Conservation (phyloP, 2,329 filamentous ascomycete species). For the Zasmidium angulare region DNA sequence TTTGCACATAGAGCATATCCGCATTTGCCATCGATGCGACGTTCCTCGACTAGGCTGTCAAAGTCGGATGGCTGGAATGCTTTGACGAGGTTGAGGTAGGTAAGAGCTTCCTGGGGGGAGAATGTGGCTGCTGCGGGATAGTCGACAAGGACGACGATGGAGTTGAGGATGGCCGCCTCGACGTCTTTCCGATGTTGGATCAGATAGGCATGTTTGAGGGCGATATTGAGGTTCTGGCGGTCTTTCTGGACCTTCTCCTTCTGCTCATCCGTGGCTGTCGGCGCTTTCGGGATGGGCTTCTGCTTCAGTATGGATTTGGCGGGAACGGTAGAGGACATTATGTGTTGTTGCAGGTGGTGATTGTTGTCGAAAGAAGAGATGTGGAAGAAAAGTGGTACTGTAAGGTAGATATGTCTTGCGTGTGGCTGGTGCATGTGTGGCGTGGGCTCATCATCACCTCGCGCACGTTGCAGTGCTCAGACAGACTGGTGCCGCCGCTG, state of each 20-base stretch:
- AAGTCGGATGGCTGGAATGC: conserved; percentile 86
- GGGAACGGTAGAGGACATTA: conserved; percentile 31
- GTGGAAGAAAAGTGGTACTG: neutral
- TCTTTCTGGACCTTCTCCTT: conserved; percentile 35
- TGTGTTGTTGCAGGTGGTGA: neutral
- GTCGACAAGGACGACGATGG: conserved; percentile 70
- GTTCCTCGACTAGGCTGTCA: conserved; percentile 83
- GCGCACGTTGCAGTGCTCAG: neutral
- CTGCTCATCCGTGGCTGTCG: conserved; percentile 21
- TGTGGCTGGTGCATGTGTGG: no score
- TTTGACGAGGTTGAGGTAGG: conserved; percentile 66
- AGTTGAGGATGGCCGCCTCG: conserved; percentile 70
- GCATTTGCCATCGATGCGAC: conserved; percentile 78
- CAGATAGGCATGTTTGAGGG: conserved; percentile 76
- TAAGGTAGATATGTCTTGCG: no score
- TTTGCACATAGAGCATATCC: conserved; percentile 78
- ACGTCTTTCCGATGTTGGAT: conserved; percentile 80
- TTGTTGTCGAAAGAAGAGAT: neutral
- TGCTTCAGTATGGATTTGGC: conserved; percentile 51
- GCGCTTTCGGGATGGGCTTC: conserved; percentile 34
- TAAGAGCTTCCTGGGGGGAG: conserved; percentile 58
- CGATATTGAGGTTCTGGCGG: conserved; percentile 59
- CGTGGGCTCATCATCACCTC: no score
- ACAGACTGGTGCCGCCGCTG: neutral
- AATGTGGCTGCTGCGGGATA: conserved; percentile 54